Evolutionary conservation across 2,329 filamentous ascomycete species (phyloP).

Genomic region (Fusarium succisae): DNA sequence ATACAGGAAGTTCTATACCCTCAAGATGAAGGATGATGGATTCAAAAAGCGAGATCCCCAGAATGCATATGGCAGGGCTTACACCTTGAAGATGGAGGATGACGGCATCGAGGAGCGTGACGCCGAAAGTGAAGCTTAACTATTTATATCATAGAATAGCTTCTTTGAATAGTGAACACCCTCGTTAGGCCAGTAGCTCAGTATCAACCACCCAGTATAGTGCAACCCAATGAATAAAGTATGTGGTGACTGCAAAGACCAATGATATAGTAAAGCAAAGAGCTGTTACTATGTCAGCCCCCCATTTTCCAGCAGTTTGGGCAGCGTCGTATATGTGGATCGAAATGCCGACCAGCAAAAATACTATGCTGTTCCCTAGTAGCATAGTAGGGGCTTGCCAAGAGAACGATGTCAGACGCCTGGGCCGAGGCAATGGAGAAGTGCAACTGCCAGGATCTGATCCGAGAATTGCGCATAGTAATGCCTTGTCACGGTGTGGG

Average conservation of each 20-base stretch:
- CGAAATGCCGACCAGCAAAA: neutral
- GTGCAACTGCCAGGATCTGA: neutral
- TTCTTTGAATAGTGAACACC: neutral
- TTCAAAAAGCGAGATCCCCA: neutral
- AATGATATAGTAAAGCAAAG: neutral
- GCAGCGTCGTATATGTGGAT: neutral
- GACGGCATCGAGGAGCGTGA: neutral
- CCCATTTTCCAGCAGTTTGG: neutral
- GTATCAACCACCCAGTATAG: neutral
- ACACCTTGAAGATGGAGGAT: neutral
- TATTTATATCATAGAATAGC: neutral
- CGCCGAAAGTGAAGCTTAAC: neutral
- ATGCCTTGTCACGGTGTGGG: neutral
- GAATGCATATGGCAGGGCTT: neutral
- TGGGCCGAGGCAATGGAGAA: neutral
- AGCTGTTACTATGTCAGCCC: neutral
- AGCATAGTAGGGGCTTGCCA: neutral
- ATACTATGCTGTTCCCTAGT: neutral
- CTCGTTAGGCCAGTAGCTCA: neutral
- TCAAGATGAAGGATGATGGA: neutral
- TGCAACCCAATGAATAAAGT: neutral
- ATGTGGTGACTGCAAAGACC: neutral
- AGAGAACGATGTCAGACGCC: neutral
- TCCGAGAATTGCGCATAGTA: neutral
- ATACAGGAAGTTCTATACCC: neutral